These are phyloP conservation scores for Pseudopyricularia javanii DNA, from an alignment of 2,329 filamentous ascomycete genomes.

Conservation along the genomic window DNA sequence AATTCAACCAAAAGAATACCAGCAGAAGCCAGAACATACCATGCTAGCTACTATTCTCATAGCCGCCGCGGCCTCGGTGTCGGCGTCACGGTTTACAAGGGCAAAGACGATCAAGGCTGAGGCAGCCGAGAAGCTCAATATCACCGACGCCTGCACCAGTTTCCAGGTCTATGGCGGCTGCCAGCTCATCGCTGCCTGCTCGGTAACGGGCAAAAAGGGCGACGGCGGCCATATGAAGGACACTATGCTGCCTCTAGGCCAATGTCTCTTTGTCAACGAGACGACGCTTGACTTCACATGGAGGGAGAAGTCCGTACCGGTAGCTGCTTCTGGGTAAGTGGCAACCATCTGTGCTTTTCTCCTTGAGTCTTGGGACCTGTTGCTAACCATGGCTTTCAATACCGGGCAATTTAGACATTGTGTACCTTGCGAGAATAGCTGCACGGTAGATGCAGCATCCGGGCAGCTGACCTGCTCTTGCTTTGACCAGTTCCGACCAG, in stretches of 20 bases:
- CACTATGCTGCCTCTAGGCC: neutral
- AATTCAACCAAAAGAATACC: neutral
- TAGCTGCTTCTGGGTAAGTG: neutral
- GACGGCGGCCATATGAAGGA: neutral
- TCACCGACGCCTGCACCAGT: neutral
- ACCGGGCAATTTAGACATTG: neutral
- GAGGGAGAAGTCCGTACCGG: neutral
- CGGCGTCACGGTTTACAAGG: neutral
- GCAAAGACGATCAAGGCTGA: neutral
- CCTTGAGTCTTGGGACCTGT: neutral
- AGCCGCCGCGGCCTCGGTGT: neutral
- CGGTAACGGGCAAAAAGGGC: neutral
- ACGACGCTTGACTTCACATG: neutral
- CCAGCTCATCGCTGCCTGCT: neutral
- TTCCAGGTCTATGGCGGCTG: conserved; percentile 1
- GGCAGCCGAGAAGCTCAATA: neutral
- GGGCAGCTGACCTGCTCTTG: neutral
- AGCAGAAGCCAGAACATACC: neutral
- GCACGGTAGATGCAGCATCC: neutral
- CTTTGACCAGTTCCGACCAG: neutral
- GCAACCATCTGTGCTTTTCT: neutral
- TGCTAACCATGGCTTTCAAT: neutral
- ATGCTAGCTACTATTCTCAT: neutral
- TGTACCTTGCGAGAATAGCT: neutral
- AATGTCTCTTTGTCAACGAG: neutral